phyloP scores from a whole-genome alignment of 345 rosid genomes.

The Pugionium dolabratum region DNA sequence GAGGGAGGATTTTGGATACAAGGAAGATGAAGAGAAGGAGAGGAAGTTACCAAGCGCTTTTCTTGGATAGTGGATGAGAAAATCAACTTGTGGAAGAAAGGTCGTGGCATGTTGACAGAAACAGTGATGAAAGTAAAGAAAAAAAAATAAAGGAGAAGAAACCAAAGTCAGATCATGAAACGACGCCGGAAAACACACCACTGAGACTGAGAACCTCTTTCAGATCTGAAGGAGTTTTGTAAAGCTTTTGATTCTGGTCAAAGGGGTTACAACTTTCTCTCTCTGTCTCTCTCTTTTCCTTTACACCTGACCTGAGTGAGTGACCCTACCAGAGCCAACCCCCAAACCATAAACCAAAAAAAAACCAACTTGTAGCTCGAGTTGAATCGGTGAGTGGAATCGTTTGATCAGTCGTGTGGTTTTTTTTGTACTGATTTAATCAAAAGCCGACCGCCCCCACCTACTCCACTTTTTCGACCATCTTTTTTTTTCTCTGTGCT shows the following conservation, averaged over 20 bases:
- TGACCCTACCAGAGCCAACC: conserved; percentile 37
- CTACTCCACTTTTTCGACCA: conserved; percentile 27
- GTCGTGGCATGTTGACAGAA: conserved; percentile 60
- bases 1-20: background rate
- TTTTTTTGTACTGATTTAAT: conserved; percentile 10
- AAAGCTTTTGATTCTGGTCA: conserved; percentile 36
- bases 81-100: conserved; percentile 75
- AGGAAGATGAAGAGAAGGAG: conserved; percentile 7
- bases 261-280: conserved; percentile 27
- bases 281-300: conserved; percentile 21
- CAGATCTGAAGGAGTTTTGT: conserved; percentile 40
- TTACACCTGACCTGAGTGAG: conserved; percentile 42
- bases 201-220: conserved; percentile 35
- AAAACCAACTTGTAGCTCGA: conserved; percentile 29
- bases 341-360: background rate
- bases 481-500: too few species aligned
- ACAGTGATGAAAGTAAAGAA: conserved; percentile 30
- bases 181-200: conserved; percentile 43
- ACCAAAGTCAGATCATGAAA: conserved; percentile 50
- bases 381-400: conserved; percentile 34
- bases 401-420: conserved; percentile 38
- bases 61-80: conserved; percentile 65
- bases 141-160: conserved; percentile 17
- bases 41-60: conserved; percentile 56
- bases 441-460: conserved; percentile 39